A percentile compares a stretch with the other conserved stretches of the same genome.
Evolutionary conservation across 2,329 filamentous ascomycete species (phyloP).

Genomic region (Diaporthe aspalathi): DNA sequence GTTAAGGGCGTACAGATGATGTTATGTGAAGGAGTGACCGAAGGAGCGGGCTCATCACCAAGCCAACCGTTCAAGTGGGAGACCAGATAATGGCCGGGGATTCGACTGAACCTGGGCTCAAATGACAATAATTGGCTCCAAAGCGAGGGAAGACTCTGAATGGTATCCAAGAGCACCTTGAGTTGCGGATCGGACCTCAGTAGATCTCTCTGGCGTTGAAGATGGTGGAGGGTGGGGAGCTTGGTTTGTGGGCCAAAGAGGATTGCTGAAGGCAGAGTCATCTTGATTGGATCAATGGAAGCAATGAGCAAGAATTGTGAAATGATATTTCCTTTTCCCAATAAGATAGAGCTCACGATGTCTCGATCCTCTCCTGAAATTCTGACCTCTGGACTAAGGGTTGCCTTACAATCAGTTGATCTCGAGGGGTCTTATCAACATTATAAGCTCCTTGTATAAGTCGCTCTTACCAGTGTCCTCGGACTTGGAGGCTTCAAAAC

Average conservation of each 20-base stretch:
- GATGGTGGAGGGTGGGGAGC: background rate
- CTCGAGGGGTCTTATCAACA: background rate
- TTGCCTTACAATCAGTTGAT: background rate
- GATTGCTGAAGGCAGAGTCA: conserved; percentile 3
- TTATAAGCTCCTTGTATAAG: background rate
- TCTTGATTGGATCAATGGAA: background rate
- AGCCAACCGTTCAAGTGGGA: background rate
- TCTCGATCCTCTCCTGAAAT: background rate
- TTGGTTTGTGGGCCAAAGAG: background rate
- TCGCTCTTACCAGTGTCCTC: background rate
- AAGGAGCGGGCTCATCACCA: background rate
- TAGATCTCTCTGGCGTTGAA: background rate
- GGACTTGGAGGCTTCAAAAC: background rate
- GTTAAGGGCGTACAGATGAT: conserved; percentile 15
- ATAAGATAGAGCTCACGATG: background rate
- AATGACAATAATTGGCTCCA: background rate
- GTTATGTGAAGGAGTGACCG: conserved; percentile 8
- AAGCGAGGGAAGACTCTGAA: background rate
- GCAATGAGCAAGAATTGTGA: background rate
- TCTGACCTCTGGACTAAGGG: background rate
- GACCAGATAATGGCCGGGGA: background rate
- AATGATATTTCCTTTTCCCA: background rate
- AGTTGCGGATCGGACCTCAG: background rate
- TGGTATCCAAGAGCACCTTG: background rate
- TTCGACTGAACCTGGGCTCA: background rate